phyloP scores from a whole-genome alignment of 1,284 basidiomycete genomes.

The Schizophyllum commune region DNA sequence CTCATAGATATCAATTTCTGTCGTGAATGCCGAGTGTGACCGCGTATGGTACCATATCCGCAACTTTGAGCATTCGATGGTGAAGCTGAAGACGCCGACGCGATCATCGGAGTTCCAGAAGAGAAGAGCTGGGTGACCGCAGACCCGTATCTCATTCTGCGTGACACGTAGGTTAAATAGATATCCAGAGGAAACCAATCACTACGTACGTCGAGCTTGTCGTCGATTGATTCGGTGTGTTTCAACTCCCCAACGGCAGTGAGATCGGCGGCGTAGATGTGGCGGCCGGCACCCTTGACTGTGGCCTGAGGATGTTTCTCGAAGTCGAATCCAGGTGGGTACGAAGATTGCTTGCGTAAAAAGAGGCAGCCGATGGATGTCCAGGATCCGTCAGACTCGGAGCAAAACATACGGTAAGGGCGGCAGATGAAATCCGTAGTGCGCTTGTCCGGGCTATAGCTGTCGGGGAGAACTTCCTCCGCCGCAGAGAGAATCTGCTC shows the following conservation, averaged over 20 bases:
- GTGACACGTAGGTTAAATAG: no score
- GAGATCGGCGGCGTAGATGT: background rate
- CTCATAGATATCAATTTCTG: background rate
- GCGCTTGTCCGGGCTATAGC: background rate
- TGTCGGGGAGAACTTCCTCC: background rate
- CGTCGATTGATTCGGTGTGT: no score
- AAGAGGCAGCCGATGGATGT: background rate
- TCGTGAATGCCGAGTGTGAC: background rate
- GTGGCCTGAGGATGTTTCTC: background rate
- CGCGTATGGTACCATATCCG: background rate
- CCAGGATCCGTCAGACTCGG: background rate
- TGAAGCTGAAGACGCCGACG: background rate
- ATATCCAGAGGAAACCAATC: no score
- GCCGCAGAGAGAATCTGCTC: background rate
- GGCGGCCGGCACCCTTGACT: background rate
- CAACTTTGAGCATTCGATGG: background rate
- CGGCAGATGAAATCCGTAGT: background rate
- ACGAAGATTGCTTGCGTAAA: background rate
- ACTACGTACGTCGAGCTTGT: background rate
- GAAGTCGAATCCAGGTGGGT: background rate
- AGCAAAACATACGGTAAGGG: background rate
- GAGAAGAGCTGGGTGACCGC: background rate
- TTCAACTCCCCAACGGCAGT: background rate
- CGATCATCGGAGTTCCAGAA: background rate
- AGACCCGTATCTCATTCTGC: background rate